A percentile compares a stretch with the other conserved stretches of the same genome.
phyloP scores from a whole-genome alignment of 148 eudicot species.

The Rhododendron ovatum region DNA sequence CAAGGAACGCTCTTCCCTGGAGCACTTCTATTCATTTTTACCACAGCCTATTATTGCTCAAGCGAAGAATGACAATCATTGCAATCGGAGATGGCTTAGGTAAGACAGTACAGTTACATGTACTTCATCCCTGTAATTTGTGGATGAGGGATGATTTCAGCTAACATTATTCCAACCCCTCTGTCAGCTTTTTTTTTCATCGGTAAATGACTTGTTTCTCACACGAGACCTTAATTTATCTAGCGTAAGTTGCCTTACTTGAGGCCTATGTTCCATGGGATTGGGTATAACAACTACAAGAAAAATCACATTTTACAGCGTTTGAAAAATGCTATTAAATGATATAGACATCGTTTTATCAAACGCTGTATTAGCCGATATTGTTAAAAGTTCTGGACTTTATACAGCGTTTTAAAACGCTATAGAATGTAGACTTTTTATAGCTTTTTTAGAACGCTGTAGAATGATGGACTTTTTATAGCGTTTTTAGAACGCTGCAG shows the following conservation, averaged over 20 bases:
- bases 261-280: neutral
- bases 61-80: slow-evolving; percentile 24
- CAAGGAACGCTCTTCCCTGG: slow-evolving; percentile 39
- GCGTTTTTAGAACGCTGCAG: no score
- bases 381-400: no score
- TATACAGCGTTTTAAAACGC: no score
- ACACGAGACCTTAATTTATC: neutral
- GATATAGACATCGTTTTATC: no score
- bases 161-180: neutral
- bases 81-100: slow-evolving; percentile 48
- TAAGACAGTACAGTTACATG: slow-evolving; percentile 18
- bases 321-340: no score
- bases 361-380: no score
- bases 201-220: neutral
- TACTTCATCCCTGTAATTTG: neutral
- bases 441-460: no score
- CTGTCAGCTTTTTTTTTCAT: neutral
- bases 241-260: neutral
- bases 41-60: slow-evolving; percentile 44
- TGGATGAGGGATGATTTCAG: neutral
- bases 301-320: no score
- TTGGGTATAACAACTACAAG: neutral
- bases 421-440: no score
- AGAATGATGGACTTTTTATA: no score
- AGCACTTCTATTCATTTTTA: slow-evolving; percentile 50